Evolutionary conservation across 2,329 filamentous ascomycete species (phyloP).

Genomic region (Neophaeococcomyces aloes): DNA sequence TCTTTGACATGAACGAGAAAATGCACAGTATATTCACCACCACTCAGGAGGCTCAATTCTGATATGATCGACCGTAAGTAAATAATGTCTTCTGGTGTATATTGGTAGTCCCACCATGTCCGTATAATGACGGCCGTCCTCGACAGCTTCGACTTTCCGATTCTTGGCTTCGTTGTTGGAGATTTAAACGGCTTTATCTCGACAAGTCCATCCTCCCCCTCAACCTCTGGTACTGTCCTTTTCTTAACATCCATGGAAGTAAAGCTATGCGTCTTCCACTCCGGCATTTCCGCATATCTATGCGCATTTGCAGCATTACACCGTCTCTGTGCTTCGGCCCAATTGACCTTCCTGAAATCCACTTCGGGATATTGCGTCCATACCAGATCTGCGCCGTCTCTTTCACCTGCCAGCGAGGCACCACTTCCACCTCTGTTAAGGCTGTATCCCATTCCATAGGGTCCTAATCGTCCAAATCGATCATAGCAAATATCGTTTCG

Average conservation of each 20-base stretch:
- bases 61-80: slow-evolving; percentile 73
- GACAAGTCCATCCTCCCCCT: background rate
- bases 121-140: slow-evolving; percentile 69
- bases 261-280: slow-evolving; percentile 28
- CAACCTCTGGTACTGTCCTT: slow-evolving; percentile 10
- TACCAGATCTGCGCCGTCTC: slow-evolving; percentile 65
- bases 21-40: slow-evolving; percentile 72
- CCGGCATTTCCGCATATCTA: slow-evolving; percentile 48
- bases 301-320: slow-evolving; percentile 62
- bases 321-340: slow-evolving; percentile 65
- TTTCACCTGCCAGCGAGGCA: slow-evolving; percentile 74
- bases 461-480: slow-evolving; percentile 73
- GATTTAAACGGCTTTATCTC: slow-evolving; percentile 7
- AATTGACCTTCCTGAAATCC: slow-evolving; percentile 66
- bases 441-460: slow-evolving; percentile 85
- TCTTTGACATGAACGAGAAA: slow-evolving; percentile 80
- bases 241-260: slow-evolving; percentile 17
- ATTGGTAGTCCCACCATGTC: slow-evolving; percentile 68
- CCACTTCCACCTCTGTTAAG: slow-evolving; percentile 67
- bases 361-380: slow-evolving; percentile 64
- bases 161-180: slow-evolving; percentile 19
- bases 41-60: slow-evolving; percentile 65
- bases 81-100: slow-evolving; percentile 65
- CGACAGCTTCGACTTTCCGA: slow-evolving; percentile 24
- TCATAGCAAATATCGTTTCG: slow-evolving; percentile 88